Evolutionary conservation across 2,329 filamentous ascomycete genomes (phyloP).

Genomic region (Verticillium longisporum): DNA sequence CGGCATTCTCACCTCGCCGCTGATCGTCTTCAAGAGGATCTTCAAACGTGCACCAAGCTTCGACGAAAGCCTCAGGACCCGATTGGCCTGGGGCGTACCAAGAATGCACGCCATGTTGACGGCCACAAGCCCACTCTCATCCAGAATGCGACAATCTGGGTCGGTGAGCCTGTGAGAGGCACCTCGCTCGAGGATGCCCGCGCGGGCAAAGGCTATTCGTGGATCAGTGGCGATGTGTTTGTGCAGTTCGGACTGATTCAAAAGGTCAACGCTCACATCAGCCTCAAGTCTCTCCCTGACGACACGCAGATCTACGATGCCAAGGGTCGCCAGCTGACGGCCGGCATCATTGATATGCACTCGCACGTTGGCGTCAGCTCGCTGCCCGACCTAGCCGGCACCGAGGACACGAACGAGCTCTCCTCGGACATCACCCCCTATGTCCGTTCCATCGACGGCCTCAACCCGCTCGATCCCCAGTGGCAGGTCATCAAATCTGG

Average conservation of each 20-base stretch:
- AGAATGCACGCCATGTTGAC: conserved; percentile 54
- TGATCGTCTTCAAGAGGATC: conserved; percentile 44
- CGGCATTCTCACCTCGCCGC: conserved; percentile 34
- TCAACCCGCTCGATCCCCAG: conserved; percentile 58
- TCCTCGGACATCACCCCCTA: conserved; percentile 60
- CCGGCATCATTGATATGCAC: conserved; percentile 67
- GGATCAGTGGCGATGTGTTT: conserved; percentile 54
- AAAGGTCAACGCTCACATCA: conserved; percentile 39
- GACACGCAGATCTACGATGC: conserved; percentile 50
- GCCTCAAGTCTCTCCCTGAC: conserved; percentile 31
- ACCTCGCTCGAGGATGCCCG: conserved; percentile 46
- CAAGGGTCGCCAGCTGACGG: conserved; percentile 53
- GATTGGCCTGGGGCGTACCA: conserved; percentile 45
- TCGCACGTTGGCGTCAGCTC: conserved; percentile 56
- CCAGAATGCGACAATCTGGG: conserved; percentile 60
- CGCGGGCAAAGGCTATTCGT: conserved; percentile 52
- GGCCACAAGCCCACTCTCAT: conserved; percentile 56
- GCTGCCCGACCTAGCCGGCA: conserved; percentile 47
- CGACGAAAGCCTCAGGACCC: conserved; percentile 48
- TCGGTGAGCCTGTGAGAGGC: conserved; percentile 51
- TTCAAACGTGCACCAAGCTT: conserved; percentile 49
- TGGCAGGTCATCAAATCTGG: conserved; percentile 65
- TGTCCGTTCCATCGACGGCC: conserved; percentile 58
- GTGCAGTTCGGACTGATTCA: conserved; percentile 56
- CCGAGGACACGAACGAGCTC: conserved; percentile 57